A percentile compares a stretch with the other conserved stretches of the same genome.
phyloP scores from a whole-genome alignment of 768 basidiomycete genomes.

The Lactarius trivialis region DNA sequence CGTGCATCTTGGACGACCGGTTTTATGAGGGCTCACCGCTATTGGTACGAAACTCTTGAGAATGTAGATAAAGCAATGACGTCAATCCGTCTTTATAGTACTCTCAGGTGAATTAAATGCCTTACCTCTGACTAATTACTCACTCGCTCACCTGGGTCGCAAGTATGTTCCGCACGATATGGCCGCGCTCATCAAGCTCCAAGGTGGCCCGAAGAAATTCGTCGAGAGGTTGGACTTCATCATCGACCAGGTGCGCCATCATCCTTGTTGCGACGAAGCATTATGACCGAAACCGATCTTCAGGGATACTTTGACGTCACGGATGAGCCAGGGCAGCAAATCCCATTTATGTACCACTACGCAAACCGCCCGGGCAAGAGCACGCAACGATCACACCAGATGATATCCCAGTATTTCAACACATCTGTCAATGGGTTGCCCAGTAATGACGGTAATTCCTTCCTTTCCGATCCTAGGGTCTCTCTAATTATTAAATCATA shows the following conservation, averaged over 20 bases:
- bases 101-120: neutral
- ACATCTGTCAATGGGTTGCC: constrained; percentile 51
- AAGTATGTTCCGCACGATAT: constrained; percentile 64
- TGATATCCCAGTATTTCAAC: constrained; percentile 52
- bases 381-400: constrained; percentile 48
- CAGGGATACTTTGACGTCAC: constrained; percentile 57
- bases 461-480: neutral
- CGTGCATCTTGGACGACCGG: constrained; percentile 58
- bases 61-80: neutral
- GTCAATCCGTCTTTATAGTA: neutral
- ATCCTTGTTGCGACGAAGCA: neutral
- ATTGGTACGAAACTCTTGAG: constrained; percentile 36
- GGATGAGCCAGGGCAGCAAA: constrained; percentile 61
- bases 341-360: constrained; percentile 68
- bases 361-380: constrained; percentile 53
- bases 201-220: constrained; percentile 52
- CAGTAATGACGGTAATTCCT: constrained; percentile 52
- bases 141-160: neutral
- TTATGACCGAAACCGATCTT: neutral
- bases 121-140: neutral
- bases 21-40: constrained; percentile 63
- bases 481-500: neutral
- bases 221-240: constrained; percentile 51
- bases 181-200: constrained; percentile 52
- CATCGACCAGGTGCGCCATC: constrained; percentile 40